Percentiles rank a stretch among this genome's conserved stretches.
Evolutionary conservation across 495 filamentous ascomycete species (phyloP).

Genomic region (Penicillium dipodomyicola): DNA sequence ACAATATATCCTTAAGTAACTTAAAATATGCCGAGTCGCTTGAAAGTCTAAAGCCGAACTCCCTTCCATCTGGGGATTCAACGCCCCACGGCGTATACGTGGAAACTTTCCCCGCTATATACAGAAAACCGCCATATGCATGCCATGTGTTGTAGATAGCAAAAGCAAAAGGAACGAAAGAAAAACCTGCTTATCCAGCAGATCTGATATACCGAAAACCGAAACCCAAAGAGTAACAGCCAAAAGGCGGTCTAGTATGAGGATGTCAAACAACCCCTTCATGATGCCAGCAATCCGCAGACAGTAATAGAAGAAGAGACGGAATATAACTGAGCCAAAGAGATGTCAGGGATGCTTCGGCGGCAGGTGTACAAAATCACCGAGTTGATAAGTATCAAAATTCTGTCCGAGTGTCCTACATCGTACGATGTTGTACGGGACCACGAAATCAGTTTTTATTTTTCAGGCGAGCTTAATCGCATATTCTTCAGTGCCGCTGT

Average conservation of each 20-base stretch:
- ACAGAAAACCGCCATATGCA: not conserved
- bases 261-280: not conserved
- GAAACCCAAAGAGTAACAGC: not conserved
- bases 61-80: not conserved
- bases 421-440: not conserved
- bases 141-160: not conserved
- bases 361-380: not conserved
- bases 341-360: too few species aligned
- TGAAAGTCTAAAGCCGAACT: not conserved
- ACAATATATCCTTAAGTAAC: not conserved
- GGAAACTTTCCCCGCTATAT: not conserved
- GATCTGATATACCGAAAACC: not conserved
- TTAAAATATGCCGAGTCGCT: not conserved
- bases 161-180: not conserved
- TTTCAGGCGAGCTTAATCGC: not conserved
- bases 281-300: not conserved
- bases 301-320: not conserved
- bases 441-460: not conserved
- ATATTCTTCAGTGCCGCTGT: slow-evolving; percentile 13
- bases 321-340: not conserved
- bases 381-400: not conserved
- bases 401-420: not conserved
- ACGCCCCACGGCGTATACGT: not conserved
- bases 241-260: not conserved
- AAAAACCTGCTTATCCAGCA: not conserved